Percentiles rank a stretch among this genome's conserved stretches.
These are phyloP conservation scores for Fusarium acutatum DNA, from an alignment of 2,329 filamentous ascomycete genomes.

Conservation along the genomic window DNA sequence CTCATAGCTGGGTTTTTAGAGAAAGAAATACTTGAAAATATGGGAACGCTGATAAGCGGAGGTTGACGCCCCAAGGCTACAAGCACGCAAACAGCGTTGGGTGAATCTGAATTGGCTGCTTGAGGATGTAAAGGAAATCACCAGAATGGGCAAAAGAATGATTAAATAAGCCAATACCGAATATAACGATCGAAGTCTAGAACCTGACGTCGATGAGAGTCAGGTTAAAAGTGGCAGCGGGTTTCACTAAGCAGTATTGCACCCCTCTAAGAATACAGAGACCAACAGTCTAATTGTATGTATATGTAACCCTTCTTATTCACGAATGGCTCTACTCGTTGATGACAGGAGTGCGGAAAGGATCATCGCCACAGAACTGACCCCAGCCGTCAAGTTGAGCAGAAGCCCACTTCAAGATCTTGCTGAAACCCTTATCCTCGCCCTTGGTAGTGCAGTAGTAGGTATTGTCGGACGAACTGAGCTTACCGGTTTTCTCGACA, in stretches of 20 bases:
- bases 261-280: neutral
- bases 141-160: neutral
- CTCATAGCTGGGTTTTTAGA: neutral
- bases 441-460: slow-evolving; percentile 39
- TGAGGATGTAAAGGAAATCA: neutral
- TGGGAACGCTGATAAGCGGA: neutral
- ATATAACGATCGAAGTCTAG: neutral
- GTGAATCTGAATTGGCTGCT: neutral
- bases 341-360: slow-evolving; percentile 39
- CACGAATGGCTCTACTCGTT: slow-evolving; percentile 12
- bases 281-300: neutral
- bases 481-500: slow-evolving; percentile 30
- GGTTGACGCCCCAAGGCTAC: neutral
- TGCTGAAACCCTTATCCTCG: slow-evolving; percentile 45
- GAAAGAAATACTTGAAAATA: neutral
- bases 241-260: neutral
- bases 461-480: slow-evolving; percentile 37
- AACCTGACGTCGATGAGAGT: neutral
- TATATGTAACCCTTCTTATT: neutral
- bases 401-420: slow-evolving; percentile 46
- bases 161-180: neutral
- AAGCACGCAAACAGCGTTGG: neutral
- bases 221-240: neutral
- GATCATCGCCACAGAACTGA: slow-evolving; percentile 42
- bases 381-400: slow-evolving; percentile 46